Percentiles rank a stretch among this genome's conserved stretches.
Evolutionary conservation across 23 red algal genomes (phyloP).

Genomic region (Gracilaria gracilis): DNA sequence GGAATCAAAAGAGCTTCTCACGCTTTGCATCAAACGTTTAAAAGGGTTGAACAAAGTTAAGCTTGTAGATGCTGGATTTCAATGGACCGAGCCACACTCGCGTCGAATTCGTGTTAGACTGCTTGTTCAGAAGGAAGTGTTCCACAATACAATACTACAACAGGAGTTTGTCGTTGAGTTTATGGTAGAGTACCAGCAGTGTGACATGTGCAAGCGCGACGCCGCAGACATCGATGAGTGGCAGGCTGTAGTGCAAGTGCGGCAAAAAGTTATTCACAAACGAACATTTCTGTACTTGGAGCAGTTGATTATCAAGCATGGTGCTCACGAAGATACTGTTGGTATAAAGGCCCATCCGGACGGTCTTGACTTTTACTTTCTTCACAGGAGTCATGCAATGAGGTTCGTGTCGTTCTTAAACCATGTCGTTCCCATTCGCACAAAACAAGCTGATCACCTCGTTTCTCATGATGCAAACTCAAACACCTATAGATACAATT

Average conservation of each 20-base stretch:
- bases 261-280: conserved; percentile 98
- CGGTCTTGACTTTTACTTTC: conserved; percentile 99
- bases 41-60: conserved; percentile 93
- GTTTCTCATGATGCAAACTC: conserved; percentile 95
- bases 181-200: conserved; percentile 93
- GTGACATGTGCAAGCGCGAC: conserved; percentile 92
- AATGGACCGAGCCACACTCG: conserved; percentile 98
- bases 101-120: conserved; percentile 92
- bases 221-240: conserved; percentile 98
- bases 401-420: conserved; percentile 89
- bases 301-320: conserved; percentile 97
- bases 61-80: conserved; percentile 94
- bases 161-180: conserved; percentile 97
- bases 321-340: conserved; percentile 90
- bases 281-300: conserved; percentile 96
- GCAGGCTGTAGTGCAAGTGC: conserved; percentile 98
- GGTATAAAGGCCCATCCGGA: conserved; percentile 88
- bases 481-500: conserved; percentile 96
- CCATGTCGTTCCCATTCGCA: conserved; percentile 81
- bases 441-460: conserved; percentile 93
- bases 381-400: conserved; percentile 81
- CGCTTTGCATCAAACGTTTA: conserved; percentile 84
- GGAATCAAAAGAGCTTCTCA: conserved; percentile 94
- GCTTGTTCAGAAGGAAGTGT: conserved; percentile 95
- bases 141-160: conserved; percentile 88